Evolutionary conservation across 768 basidiomycete species (phyloP).

Genomic region (Trametes sanguinea): DNA sequence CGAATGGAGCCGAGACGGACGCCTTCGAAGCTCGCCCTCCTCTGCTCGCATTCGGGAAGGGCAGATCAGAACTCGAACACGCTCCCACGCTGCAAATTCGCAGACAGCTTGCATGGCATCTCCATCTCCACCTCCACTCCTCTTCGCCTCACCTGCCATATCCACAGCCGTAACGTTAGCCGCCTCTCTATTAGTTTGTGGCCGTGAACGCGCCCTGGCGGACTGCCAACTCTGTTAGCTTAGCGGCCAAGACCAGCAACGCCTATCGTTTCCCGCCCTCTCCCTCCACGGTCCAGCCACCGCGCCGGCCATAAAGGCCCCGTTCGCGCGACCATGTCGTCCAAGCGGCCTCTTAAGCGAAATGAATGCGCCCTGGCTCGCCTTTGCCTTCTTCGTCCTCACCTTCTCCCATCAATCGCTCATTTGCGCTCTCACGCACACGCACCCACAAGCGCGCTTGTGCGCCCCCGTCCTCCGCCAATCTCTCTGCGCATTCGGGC

Average conservation of each 20-base stretch:
- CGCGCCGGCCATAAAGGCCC: neutral
- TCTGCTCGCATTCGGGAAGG: neutral
- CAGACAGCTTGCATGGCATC: too few relatives aligned
- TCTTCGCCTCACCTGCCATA: too few relatives aligned
- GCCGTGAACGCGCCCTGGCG: too few relatives aligned
- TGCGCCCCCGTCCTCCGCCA: neutral
- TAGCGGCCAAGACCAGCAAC: neutral
- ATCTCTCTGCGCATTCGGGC: neutral
- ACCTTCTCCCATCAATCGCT: neutral
- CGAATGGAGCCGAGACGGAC: slow-evolving; percentile 1
- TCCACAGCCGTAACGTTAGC: too few relatives aligned
- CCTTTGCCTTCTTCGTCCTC: slow-evolving; percentile 7
- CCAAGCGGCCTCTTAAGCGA: neutral
- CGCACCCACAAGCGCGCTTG: neutral
- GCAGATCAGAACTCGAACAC: neutral
- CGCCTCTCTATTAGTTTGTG: too few relatives aligned
- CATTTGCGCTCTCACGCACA: neutral
- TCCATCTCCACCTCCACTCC: too few relatives aligned
- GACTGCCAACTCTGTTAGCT: neutral
- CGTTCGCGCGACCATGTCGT: neutral
- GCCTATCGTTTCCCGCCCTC: neutral
- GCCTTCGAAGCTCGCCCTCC: neutral
- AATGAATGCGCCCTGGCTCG: neutral
- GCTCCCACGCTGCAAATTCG: neutral
- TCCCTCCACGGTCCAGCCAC: neutral